These are phyloP conservation scores for Ascoidea tarda DNA, from an alignment of 805 yeast species.

Conservation along the genomic window DNA sequence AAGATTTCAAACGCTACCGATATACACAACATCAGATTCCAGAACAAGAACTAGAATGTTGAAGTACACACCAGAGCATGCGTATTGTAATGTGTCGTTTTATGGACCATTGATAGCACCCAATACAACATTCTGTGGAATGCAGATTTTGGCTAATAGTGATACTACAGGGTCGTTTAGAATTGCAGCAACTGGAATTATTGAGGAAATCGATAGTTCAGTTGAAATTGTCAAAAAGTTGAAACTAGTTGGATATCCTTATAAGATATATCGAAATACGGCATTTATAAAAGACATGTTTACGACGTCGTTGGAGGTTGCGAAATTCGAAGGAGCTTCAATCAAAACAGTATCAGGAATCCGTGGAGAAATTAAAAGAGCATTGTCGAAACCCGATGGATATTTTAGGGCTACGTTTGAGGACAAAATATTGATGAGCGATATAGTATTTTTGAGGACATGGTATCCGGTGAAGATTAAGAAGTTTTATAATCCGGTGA, in stretches of 20 bases:
- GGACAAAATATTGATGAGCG: slow-evolving; percentile 85
- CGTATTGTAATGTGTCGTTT: slow-evolving; percentile 89
- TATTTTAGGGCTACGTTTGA: slow-evolving; percentile 94
- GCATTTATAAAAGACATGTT: slow-evolving; percentile 98
- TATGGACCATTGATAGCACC: slow-evolving; percentile 97
- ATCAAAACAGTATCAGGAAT: slow-evolving; percentile 95
- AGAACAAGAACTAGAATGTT: slow-evolving; percentile 96
- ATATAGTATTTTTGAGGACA: slow-evolving; percentile 77
- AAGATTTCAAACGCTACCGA: slow-evolving; percentile 91
- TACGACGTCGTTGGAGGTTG: slow-evolving; percentile 81
- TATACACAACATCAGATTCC: slow-evolving; percentile 93
- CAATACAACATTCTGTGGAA: slow-evolving; percentile 93
- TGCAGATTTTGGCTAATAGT: slow-evolving; percentile 72
- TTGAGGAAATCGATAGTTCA: slow-evolving; percentile 79
- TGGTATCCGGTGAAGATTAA: slow-evolving; percentile 94
- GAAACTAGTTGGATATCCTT: slow-evolving; percentile 90
- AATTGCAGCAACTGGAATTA: slow-evolving; percentile 93
- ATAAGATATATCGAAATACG: slow-evolving; percentile 86
- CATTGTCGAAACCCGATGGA: slow-evolving; percentile 89
- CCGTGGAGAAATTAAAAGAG: slow-evolving; percentile 94
- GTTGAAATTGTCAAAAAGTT: slow-evolving; percentile 92
- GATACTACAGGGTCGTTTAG: slow-evolving; percentile 84
- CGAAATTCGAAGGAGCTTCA: slow-evolving; percentile 95
- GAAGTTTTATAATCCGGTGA: slow-evolving; percentile 89
- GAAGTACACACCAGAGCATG: slow-evolving; percentile 96